These are phyloP conservation scores for Metroxylon sagu DNA, from an alignment of 176 grass and related monocot species.

Conservation along the genomic window DNA sequence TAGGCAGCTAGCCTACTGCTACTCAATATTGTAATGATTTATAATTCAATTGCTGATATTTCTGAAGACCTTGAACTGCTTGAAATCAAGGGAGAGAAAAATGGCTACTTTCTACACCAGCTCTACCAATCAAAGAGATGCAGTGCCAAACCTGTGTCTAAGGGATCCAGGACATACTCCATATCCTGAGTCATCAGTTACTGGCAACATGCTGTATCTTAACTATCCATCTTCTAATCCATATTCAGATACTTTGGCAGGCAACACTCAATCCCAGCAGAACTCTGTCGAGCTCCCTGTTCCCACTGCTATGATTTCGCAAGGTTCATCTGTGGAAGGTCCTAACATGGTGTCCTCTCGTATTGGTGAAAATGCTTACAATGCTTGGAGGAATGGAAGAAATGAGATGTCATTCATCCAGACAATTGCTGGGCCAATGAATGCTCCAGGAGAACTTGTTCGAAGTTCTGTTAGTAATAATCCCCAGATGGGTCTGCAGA, in stretches of 20 bases:
- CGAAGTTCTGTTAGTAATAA: neutral
- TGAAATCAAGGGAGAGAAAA: slow-evolving; percentile 13
- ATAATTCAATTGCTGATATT: slow-evolving; percentile 1
- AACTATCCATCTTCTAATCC: slow-evolving; percentile 29
- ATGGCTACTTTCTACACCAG: slow-evolving; percentile 68
- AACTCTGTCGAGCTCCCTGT: slow-evolving; percentile 35
- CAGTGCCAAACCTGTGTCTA: neutral
- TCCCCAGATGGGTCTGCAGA: slow-evolving; percentile 35
- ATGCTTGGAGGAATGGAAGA: slow-evolving; percentile 20
- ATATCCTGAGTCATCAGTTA: neutral
- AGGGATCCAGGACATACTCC: slow-evolving; percentile 7
- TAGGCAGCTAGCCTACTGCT: neutral
- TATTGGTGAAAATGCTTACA: slow-evolving; percentile 14
- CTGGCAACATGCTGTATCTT: slow-evolving; percentile 37
- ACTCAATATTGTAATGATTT: slow-evolving; percentile 11
- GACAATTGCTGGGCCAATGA: slow-evolving; percentile 7
- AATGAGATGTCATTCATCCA: slow-evolving; percentile 28
- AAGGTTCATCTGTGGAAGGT: slow-evolving; percentile 14
- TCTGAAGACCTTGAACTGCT: slow-evolving; percentile 21
- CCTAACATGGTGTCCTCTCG: slow-evolving; percentile 8
- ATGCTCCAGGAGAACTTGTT: slow-evolving; percentile 17
- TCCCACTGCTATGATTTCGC: slow-evolving; percentile 41
- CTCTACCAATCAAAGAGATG: slow-evolving; percentile 45
- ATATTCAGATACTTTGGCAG: slow-evolving; percentile 39
- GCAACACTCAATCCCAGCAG: slow-evolving; percentile 20